Evolutionary conservation across 1,284 basidiomycete species (phyloP), one percentile per base, ranked within the genome.

Genomic region (Agaricales sp.): DNA sequence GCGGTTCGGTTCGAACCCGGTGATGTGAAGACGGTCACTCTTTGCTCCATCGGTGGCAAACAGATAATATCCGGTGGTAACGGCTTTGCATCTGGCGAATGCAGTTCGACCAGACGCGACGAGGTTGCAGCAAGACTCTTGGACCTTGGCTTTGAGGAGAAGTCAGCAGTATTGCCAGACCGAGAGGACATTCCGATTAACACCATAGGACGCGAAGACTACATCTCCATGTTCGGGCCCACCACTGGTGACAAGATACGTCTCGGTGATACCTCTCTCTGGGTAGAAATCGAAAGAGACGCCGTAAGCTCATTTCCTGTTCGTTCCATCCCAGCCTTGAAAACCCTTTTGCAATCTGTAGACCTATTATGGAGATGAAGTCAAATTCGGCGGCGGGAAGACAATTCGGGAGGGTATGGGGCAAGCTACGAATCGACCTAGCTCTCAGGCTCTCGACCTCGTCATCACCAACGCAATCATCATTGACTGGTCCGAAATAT

Each of bases 381-480:
- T 89, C 69, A 99, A 98, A 66, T 99, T 99, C 60, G 95, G 95
- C 12, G 95, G 95, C 59, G 94, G 91, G 12, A 97, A 97, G 67
- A 81, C 85, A 0, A 85, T 96, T 47, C 83, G 93, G n/a, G 94
- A 97, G 60, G 93, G 93, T 6, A 94, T 94, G 87, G 96, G 94
- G 4, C 95, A 99, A 65, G 86, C 87, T 0, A 89, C 87, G 0
- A 82, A 87, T 51, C 70, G 83, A 4, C 68, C 77, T 0, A 78
- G 87, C 16, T 57, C 58, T 0, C 82, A 90, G 46, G 78, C 84
- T 0, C 75, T 99, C 41, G 96, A 99, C 61, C 73, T 94, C 4
- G 86, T 98, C 47, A 90, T 99, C 58, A 96, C 92, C 38, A 99
- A 97, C 61, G 92, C 89, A 0, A 74, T 99, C 45, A 86, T 99